Evolutionary conservation across 2,329 filamentous ascomycete species (phyloP), one percentile per base, ranked within the genome.

Genomic region (Tolypocladium ophioglossoides): DNA sequence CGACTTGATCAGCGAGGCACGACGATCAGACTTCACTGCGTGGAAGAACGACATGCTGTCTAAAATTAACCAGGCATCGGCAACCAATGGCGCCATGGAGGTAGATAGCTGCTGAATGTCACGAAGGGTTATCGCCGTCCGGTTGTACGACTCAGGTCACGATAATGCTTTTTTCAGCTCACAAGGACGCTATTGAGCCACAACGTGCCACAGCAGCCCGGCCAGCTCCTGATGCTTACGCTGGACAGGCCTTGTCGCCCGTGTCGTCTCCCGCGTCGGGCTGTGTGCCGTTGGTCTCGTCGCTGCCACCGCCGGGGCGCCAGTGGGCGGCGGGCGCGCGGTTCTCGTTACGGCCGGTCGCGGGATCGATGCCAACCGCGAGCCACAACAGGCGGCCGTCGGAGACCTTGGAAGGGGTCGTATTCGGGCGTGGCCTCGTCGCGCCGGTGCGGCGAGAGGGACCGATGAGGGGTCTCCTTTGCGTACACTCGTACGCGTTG

Each of bases 1-100:
- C 62, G 86, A 91, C 62, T 89, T 84, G 62, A 68, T 91, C 61
- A 85, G 83, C 58, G 81, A 85, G 50, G 73, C 77, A 57, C 82
- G 81, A 59, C 76, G 77, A 61, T 73, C 73, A 41, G 82, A 85
- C 12, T 91, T 84, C 64, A 72, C 66, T 47, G 67, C 66, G 20
- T 94, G 88, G 89, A 85, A 85, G 67, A 73, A 75, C 5, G 70
- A 66, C 1, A 78, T 89, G 30, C 61, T 87, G 64, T 71, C 69
- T 55, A 76, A 76, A 59, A 80, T 89, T 55, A 67, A 79, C 47
- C 74, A 80, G 59, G 64, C 66, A 52, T 57, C 57, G 52, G 63
- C 62, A 41, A 58, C 56, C 11, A 55, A 59, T 22, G 59, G 60
- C 38, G 61, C 62, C 16, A 71, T 72, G 70, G 68, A 72, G 52